Evolutionary conservation across 2,329 filamentous ascomycete species (phyloP).

Genomic region (Stemphylium beticola): DNA sequence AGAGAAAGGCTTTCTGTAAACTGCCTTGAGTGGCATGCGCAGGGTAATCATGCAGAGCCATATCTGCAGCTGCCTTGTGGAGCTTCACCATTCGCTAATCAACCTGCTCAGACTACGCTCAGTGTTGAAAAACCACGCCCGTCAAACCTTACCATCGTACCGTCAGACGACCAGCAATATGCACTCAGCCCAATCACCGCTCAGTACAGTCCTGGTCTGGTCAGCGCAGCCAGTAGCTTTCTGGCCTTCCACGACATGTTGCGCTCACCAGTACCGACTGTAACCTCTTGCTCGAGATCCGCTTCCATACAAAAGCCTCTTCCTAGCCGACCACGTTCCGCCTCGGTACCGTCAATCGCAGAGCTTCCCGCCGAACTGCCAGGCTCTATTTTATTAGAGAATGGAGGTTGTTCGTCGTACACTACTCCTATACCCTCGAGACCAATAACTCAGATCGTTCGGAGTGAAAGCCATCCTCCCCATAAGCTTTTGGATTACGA

Average conservation of each 20-base stretch:
- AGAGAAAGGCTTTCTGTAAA: constrained; percentile 18
- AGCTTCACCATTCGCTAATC: constrained; percentile 42
- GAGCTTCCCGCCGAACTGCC: constrained; percentile 38
- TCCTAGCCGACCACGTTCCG: constrained; percentile 49
- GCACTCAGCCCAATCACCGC: constrained; percentile 33
- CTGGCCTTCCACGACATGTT: constrained; percentile 54
- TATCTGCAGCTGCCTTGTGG: constrained; percentile 38
- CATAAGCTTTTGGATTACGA: not conserved
- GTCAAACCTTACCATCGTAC: constrained; percentile 39
- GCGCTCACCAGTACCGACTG: constrained; percentile 47
- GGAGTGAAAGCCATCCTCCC: constrained; percentile 16
- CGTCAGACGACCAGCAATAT: constrained; percentile 29
- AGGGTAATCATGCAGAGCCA: constrained; percentile 23
- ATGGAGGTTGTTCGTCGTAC: constrained; percentile 39
- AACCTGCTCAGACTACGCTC: constrained; percentile 29
- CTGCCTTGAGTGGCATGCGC: constrained; percentile 19
- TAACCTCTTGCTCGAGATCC: constrained; percentile 37
- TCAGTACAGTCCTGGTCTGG: constrained; percentile 37
- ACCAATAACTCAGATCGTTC: constrained; percentile 16
- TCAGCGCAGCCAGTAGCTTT: constrained; percentile 44
- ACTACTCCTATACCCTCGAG: constrained; percentile 20
- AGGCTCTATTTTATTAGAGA: constrained; percentile 40
- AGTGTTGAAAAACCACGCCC: constrained; percentile 32
- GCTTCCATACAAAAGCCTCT: constrained; percentile 43
- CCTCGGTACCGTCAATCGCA: constrained; percentile 50